A percentile compares a stretch with the other conserved stretches of the same genome.
Evolutionary conservation across 1,139 yeast genomes (phyloP).

Genomic region (Yueomyces sp.): DNA sequence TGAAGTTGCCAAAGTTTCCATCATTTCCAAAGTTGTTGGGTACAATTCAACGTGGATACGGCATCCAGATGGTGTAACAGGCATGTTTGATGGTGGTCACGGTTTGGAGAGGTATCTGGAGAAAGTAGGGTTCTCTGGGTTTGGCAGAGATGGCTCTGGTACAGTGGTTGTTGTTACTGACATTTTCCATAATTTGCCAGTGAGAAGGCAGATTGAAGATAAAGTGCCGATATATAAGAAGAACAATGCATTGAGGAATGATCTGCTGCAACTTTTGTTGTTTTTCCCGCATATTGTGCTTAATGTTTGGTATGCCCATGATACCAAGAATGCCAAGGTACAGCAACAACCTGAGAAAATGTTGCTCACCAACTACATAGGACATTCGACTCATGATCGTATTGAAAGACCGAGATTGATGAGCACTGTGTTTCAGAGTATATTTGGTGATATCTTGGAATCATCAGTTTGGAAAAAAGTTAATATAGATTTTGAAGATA

Average conservation of each 20-base stretch:
- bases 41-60: conserved; percentile 18
- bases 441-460: conserved; percentile 11
- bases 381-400: no score
- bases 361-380: not conserved
- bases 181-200: conserved; percentile 45
- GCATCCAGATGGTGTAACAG: not conserved
- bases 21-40: conserved; percentile 27
- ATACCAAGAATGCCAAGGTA: no score
- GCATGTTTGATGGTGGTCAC: not conserved
- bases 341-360: not conserved
- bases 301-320: conserved; percentile 6
- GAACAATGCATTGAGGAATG: conserved; percentile 26
- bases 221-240: conserved; percentile 16
- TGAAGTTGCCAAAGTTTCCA: conserved; percentile 25
- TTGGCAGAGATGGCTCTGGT: conserved; percentile 28
- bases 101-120: not conserved
- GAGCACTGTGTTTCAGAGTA: conserved; percentile 3
- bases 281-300: conserved; percentile 23
- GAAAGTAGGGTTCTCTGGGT: conserved; percentile 1
- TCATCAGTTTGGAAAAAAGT: conserved; percentile 12
- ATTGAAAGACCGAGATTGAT: not conserved
- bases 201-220: conserved; percentile 30
- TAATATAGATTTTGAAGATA: conserved; percentile 15
- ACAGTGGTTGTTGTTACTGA: conserved; percentile 37
- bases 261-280: conserved; percentile 27